Evolutionary conservation across 768 basidiomycete genomes (phyloP), one percentile per base, ranked within the genome.

Genomic region (Auricularia sp.): DNA sequence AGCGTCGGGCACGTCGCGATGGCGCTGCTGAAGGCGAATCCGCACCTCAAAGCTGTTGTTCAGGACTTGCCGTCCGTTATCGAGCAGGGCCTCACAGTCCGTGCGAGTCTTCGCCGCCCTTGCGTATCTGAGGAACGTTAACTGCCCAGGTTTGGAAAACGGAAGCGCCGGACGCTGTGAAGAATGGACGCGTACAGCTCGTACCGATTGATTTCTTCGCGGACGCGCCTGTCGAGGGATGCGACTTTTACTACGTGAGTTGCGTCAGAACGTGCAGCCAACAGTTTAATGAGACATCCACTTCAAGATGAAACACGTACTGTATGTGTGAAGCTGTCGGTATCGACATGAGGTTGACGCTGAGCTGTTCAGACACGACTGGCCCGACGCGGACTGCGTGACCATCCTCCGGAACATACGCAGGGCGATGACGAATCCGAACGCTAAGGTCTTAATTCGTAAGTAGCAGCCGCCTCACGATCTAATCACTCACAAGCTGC

Each of bases 201-300:
- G 70, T 72, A 29, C 64, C 75, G 0, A 69, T 81, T 8, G 75
- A 81, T 59, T 80, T 81, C 66, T 73, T 81, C 37, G 68, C 63
- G 3, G 76, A 78, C 14, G 47, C 73, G 1, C 79, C 79, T 2
- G 73, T 77, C 3, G 59, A 67, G 8, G 75, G 69, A 3, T 78
- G 76, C 59, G 74, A 79, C 61, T 67, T 79, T 13, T 80, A 81
- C 69, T 79, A 77, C 68, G 79, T 80, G 68, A 68, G 76, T 72
- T 29, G 29, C 29, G 29, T 29, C 29, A 29, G 29, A 29, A 29
- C 29, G 29, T 29, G 29, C 29, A 29, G 29, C 29, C 1, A 29
- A 29, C 29, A 29, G 29, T 29, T 29, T 29, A 29, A 29, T 29
- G 29, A 29, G 29, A 29, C 29, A 29, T 29, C 29, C 29, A 29